These are phyloP conservation scores for Neocucurbitaria cava DNA, from an alignment of 2,329 filamentous ascomycete genomes.

Conservation along the genomic window DNA sequence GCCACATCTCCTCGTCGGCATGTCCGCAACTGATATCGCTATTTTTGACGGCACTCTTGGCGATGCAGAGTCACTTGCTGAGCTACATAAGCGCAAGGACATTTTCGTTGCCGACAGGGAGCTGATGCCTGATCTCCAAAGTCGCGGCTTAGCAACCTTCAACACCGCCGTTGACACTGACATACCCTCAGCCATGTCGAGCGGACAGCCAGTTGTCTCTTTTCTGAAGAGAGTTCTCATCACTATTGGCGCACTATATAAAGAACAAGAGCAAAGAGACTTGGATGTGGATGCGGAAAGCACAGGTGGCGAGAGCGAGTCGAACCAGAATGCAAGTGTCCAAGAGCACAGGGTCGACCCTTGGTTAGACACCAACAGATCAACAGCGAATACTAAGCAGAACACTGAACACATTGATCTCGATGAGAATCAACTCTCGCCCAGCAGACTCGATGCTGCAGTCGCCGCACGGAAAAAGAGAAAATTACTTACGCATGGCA, in stretches of 20 bases:
- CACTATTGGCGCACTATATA: neutral
- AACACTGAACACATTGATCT: neutral
- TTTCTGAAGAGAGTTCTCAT: neutral
- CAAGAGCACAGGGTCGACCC: neutral
- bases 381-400: neutral
- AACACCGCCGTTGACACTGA: constrained; percentile 2
- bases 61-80: neutral
- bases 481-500: neutral
- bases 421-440: neutral
- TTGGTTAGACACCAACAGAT: neutral
- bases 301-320: neutral
- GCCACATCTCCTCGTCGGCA: neutral
- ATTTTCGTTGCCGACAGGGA: neutral
- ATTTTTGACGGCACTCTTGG: constrained; percentile 1
- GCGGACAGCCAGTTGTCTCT: neutral
- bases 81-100: constrained; percentile 1
- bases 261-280: neutral
- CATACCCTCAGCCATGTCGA: neutral
- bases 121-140: neutral
- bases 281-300: neutral
- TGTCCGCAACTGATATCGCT: neutral
- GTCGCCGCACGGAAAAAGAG: neutral
- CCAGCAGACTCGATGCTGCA: neutral
- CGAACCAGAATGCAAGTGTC: neutral
- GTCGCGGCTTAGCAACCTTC: neutral